These are phyloP conservation scores for Sporothrix humicola DNA, from an alignment of 2,329 filamentous ascomycete species.

Conservation along the genomic window DNA sequence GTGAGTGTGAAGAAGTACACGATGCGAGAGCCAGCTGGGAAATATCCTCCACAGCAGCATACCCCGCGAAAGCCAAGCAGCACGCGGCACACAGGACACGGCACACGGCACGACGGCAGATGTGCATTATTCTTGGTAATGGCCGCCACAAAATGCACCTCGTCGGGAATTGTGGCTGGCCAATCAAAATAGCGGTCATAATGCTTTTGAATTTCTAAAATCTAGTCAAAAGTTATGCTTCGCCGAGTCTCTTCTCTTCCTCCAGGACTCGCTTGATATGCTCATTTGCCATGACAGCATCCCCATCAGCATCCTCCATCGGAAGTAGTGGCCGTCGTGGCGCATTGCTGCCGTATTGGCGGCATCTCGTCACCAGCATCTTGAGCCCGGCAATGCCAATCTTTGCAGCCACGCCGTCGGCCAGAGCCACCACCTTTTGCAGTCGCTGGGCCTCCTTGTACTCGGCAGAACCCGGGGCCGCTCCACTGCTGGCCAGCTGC, in stretches of 20 bases:
- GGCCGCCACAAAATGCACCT: too few relatives aligned
- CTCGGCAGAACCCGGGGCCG: background rate
- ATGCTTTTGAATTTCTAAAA: background rate
- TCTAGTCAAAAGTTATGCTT: background rate
- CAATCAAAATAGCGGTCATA: too few relatives aligned
- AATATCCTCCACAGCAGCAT: background rate
- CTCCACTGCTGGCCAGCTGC: slow-evolving; percentile 31
- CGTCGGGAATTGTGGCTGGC: too few relatives aligned
- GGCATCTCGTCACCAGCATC: slow-evolving; percentile 36
- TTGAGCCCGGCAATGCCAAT: slow-evolving; percentile 40
- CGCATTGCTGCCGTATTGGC: slow-evolving; percentile 37
- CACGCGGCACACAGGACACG: background rate
- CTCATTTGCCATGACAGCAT: slow-evolving; percentile 28
- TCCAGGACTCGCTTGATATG: slow-evolving; percentile 31
- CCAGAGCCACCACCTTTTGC: slow-evolving; percentile 38
- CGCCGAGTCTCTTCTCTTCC: slow-evolving; percentile 8
- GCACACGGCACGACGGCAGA: background rate
- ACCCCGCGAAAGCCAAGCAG: background rate
- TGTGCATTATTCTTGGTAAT: too few relatives aligned
- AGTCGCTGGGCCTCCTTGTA: slow-evolving; percentile 37
- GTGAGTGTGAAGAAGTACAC: background rate
- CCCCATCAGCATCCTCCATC: slow-evolving; percentile 37
- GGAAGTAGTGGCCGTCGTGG: slow-evolving; percentile 39
- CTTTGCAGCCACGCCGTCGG: slow-evolving; percentile 35
- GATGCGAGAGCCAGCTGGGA: background rate